These are phyloP conservation scores for Globisporangium mamillatum DNA, from an alignment of 352 stramenopile species.

Conservation along the genomic window DNA sequence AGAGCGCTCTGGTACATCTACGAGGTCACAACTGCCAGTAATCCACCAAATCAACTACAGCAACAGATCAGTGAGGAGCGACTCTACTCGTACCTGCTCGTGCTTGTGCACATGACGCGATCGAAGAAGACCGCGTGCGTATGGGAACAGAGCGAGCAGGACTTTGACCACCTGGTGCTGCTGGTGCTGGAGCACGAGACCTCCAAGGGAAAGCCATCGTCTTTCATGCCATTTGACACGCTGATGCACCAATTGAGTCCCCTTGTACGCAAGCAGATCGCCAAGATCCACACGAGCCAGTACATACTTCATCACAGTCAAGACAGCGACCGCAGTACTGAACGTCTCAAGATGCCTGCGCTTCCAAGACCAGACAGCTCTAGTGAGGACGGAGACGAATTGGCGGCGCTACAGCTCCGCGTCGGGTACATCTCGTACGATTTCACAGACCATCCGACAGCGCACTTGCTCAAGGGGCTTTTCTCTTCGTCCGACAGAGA, in stretches of 20 bases:
- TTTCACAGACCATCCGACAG: conserved; percentile 78
- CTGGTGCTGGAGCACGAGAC: conserved; percentile 34
- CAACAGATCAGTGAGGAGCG: conserved; percentile 10
- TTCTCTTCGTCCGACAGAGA: conserved; percentile 42
- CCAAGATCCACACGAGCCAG: conserved; percentile 28
- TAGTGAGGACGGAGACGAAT: background rate
- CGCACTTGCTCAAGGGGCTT: conserved; percentile 72
- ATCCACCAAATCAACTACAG: too few relatives aligned
- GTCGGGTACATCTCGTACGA: conserved; percentile 84
- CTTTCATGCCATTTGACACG: conserved; percentile 71
- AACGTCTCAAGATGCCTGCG: background rate
- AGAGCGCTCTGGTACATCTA: conserved; percentile 20
- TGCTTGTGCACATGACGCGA: conserved; percentile 31
- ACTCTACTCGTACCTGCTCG: conserved; percentile 19
- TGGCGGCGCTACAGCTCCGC: conserved; percentile 26
- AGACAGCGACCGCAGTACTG: background rate
- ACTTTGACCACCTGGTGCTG: conserved; percentile 29
- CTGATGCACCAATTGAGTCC: conserved; percentile 44
- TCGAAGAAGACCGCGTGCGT: conserved; percentile 50
- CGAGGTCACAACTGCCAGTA: background rate
- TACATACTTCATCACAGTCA: conserved; percentile 6
- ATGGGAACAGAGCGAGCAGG: conserved; percentile 37
- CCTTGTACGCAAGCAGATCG: conserved; percentile 37
- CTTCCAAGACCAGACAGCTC: background rate
- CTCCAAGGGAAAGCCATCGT: conserved; percentile 13